These are phyloP conservation scores for Geosmithia morbida DNA, from an alignment of 2,329 filamentous ascomycete species.

Conservation along the genomic window DNA sequence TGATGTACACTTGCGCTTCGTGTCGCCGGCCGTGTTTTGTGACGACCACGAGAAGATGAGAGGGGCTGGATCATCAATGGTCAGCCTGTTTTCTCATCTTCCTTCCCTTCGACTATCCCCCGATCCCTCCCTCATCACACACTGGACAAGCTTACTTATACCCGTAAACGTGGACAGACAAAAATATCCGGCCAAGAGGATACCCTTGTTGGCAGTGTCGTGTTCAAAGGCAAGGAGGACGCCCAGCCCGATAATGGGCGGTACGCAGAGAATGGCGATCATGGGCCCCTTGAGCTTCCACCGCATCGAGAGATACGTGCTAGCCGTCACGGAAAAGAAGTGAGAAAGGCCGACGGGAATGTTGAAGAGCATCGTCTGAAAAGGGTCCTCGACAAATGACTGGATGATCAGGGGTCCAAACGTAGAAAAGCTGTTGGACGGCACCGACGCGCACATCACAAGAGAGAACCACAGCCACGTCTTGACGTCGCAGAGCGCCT, in stretches of 20 bases:
- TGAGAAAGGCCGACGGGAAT: slow-evolving; percentile 47
- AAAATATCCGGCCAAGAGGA: slow-evolving; percentile 41
- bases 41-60: slow-evolving; percentile 47
- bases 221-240: slow-evolving; percentile 37
- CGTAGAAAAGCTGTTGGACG: slow-evolving; percentile 40
- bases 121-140: too few relatives aligned
- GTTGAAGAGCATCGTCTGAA: slow-evolving; percentile 44
- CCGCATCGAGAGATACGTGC: slow-evolving; percentile 38
- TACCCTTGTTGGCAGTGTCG: slow-evolving; percentile 25
- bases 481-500: slow-evolving; percentile 41
- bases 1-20: slow-evolving; percentile 53
- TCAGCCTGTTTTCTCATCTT: slow-evolving; percentile 14
- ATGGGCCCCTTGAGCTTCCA: slow-evolving; percentile 43
- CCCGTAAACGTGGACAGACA: slow-evolving; percentile 41
- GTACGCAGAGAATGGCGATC: slow-evolving; percentile 37
- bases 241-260: slow-evolving; percentile 40
- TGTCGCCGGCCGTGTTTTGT: slow-evolving; percentile 53
- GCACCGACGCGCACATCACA: slow-evolving; percentile 40
- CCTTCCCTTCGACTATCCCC: too few relatives aligned
- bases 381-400: slow-evolving; percentile 41
- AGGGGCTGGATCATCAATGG: slow-evolving; percentile 20
- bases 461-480: slow-evolving; percentile 44
- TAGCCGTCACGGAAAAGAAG: slow-evolving; percentile 40
- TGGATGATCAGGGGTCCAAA: slow-evolving; percentile 47
- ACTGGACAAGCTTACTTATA: slow-evolving; percentile 26